phyloP scores from a whole-genome alignment of 2,329 filamentous ascomycete genomes.

The Colletotrichum lentis region DNA sequence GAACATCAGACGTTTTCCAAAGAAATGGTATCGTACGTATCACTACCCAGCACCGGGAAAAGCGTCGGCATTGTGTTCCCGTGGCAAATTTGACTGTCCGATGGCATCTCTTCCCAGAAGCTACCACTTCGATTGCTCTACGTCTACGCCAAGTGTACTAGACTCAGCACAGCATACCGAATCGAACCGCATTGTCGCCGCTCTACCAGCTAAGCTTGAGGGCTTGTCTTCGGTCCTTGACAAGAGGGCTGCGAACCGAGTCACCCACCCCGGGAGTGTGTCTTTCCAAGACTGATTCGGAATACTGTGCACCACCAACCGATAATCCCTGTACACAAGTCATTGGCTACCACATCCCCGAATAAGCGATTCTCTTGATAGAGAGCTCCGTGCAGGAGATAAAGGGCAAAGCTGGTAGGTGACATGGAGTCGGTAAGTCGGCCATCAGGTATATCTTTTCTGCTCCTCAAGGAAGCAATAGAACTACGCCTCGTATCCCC shows the following conservation, averaged over 20 bases:
- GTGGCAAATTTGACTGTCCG: neutral
- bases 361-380: neutral
- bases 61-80: neutral
- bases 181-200: neutral
- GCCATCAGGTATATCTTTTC: neutral
- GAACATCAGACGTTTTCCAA: constrained; percentile 18
- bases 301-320: too few relatives aligned
- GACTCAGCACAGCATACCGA: neutral
- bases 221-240: neutral
- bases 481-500: too few relatives aligned
- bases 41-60: neutral
- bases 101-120: neutral
- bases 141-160: neutral
- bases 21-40: neutral
- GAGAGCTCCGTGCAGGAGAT: neutral
- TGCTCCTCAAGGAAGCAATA: too few relatives aligned
- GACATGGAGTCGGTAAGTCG: neutral
- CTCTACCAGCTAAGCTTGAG: neutral
- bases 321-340: neutral
- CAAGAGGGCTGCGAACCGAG: neutral
- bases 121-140: neutral
- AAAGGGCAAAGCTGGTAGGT: neutral
- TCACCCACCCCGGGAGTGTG: neutral
- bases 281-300: neutral
- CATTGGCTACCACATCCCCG: too few relatives aligned